Evolutionary conservation across 768 basidiomycete genomes (phyloP), one percentile per base, ranked within the genome.

Genomic region (Omphalotus guepiniiformis): DNA sequence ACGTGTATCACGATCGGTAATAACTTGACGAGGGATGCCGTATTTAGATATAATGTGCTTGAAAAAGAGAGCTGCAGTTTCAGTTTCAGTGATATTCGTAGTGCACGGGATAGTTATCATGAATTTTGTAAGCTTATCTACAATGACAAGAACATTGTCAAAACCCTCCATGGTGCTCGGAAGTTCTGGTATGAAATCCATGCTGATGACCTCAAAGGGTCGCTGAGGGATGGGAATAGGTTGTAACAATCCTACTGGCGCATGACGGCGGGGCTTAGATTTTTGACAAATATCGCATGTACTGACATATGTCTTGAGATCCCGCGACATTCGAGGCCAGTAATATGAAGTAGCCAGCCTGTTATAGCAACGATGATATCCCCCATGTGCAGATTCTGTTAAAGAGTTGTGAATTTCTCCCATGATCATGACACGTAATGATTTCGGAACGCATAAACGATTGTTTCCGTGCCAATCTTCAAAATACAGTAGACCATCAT

Each of bases 241-340:
- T 27, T 52, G 9, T 2, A 63, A 22, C 3, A 50, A 49, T 16
- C 60, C 60, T 39, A 55, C 50, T 18, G 45, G 26, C 28, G 18
- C 41, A 2, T 32, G 26, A 26, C 46, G 51, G 26, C 56, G 58
- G 1, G 41, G 21, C 23, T 63, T 63, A 15, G 51, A 55, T 36
- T 63, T 62, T 39, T 63, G 62, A 41, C 58, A 37, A 6, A 37
- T 13, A 37, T 37, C 35, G 3, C 61, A 64, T 0, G 59, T 40
- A 3, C 26, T 16, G 1, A 30, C 21, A 35, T 27, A 16, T 41
- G 40, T 22, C 23, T 26, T 26, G 19, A 22, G 16, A 22, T 59
- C 54, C 18, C 51, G 8, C 1, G 56, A 57, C 66, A 68, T 67
- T 23, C 39, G 4, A 0, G 63, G 62, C 68, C 68, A 69, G 34